phyloP scores from a whole-genome alignment of 75 land plant species.

The Pinus tabuliformis region DNA sequence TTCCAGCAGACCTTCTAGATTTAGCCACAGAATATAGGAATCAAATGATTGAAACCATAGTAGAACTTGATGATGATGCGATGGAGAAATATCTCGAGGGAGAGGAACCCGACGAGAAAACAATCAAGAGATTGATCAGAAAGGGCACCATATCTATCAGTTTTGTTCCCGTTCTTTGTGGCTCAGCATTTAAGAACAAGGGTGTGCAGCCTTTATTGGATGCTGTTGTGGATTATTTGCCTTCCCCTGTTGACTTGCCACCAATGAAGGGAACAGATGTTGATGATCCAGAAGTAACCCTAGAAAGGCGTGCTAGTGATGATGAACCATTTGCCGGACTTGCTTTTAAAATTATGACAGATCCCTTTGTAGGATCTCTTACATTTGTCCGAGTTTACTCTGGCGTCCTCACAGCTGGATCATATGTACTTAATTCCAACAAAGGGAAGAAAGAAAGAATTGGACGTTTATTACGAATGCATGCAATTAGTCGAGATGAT shows the following conservation, averaged over 20 bases:
- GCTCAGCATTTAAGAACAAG: constrained; percentile 95
- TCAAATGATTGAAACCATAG: constrained; percentile 76
- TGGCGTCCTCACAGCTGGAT: constrained; percentile 78
- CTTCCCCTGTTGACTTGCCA: constrained; percentile 92
- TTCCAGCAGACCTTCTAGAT: constrained; percentile 73
- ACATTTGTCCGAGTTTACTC: constrained; percentile 90
- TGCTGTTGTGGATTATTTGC: constrained; percentile 86
- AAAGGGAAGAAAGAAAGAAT: constrained; percentile 95
- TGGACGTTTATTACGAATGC: constrained; percentile 94
- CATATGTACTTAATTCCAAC: constrained; percentile 94
- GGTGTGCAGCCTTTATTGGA: constrained; percentile 98
- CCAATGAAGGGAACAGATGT: constrained; percentile 87
- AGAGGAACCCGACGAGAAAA: constrained; percentile 83
- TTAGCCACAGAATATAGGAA: constrained; percentile 70
- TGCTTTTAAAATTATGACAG: constrained; percentile 96
- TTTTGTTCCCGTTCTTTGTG: constrained; percentile 94
- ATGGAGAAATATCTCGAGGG: constrained; percentile 97
- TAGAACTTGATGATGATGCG: constrained; percentile 89
- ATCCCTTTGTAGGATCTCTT: constrained; percentile 91
- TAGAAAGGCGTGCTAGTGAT: constrained; percentile 79
- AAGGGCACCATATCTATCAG: constrained; percentile 68
- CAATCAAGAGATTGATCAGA: constrained; percentile 75
- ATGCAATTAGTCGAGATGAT: constrained; percentile 95
- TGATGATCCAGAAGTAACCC: constrained; percentile 61
- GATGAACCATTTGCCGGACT: constrained; percentile 91